These are phyloP conservation scores for Zalerion maritima DNA, from an alignment of 495 filamentous ascomycete species.

Conservation along the genomic window DNA sequence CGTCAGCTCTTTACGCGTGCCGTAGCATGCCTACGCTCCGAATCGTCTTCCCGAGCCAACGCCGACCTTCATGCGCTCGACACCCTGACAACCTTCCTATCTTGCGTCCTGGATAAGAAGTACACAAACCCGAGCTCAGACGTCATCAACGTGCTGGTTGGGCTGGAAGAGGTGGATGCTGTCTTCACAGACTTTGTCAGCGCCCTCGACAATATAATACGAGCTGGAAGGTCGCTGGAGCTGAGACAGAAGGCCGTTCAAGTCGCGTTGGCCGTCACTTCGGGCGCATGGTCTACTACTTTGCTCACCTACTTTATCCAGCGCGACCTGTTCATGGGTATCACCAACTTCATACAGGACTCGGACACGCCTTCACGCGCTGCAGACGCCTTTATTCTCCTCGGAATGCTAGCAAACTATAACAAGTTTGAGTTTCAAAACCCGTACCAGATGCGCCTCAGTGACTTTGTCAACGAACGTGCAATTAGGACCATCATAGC, in stretches of 20 bases:
- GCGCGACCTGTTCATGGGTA: conserved; percentile 79
- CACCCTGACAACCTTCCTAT: conserved; percentile 85
- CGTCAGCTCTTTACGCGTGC: conserved; percentile 63
- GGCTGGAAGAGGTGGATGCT: conserved; percentile 71
- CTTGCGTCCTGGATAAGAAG: conserved; percentile 64
- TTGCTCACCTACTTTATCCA: conserved; percentile 92
- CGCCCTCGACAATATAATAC: conserved; percentile 64
- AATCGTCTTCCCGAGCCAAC: too few relatives aligned
- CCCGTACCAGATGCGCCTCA: conserved; percentile 85
- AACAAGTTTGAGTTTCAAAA: conserved; percentile 99
- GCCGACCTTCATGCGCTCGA: conserved; percentile 74
- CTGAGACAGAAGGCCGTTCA: conserved; percentile 66
- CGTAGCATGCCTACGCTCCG: conserved; percentile 52
- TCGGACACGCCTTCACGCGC: conserved; percentile 45
- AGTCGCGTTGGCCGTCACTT: conserved; percentile 69
- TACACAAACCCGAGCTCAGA: conserved; percentile 95
- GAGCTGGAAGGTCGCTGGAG: conserved; percentile 57
- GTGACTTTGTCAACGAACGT: conserved; percentile 90
- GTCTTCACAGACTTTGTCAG: conserved; percentile 82
- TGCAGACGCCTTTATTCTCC: conserved; percentile 63
- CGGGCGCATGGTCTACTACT: conserved; percentile 86
- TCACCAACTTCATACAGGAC: conserved; percentile 80
- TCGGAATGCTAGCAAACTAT: conserved; percentile 91
- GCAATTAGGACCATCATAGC: conserved; percentile 70
- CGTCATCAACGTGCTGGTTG: conserved; percentile 77